Percentiles rank a stretch among this genome's conserved stretches.
Evolutionary conservation across 352 stramenopile species (phyloP).

Genomic region (Phytophthora citricola): DNA sequence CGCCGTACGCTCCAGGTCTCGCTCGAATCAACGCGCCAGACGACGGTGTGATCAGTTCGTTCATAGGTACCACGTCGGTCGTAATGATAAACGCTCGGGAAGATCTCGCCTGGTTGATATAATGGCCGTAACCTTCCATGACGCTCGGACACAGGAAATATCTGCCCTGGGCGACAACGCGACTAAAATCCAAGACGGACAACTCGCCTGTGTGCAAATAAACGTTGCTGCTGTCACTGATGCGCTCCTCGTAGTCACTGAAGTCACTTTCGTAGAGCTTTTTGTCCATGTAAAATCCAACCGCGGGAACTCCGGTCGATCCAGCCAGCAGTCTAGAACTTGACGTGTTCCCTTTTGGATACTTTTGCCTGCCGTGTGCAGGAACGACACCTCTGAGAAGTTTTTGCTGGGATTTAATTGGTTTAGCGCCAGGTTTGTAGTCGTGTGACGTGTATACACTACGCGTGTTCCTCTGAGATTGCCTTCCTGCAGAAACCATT

Average conservation of each 20-base stretch:
- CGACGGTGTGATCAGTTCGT: constrained; percentile 50
- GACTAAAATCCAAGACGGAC: constrained; percentile 34
- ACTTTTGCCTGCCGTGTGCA: constrained; percentile 52
- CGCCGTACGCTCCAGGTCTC: constrained; percentile 18
- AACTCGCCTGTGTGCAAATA: constrained; percentile 22
- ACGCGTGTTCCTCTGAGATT: constrained; percentile 59
- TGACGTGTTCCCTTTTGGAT: constrained; percentile 52
- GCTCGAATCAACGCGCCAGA: constrained; percentile 50
- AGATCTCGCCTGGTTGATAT: constrained; percentile 65
- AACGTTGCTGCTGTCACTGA: constrained; percentile 6
- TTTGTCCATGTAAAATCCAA: constrained; percentile 48
- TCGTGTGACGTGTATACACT: constrained; percentile 68
- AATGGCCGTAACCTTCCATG: constrained; percentile 62
- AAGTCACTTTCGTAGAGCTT: constrained; percentile 32
- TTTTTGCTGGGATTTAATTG: constrained; percentile 30
- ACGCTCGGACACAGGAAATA: constrained; percentile 59
- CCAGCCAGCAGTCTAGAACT: constrained; percentile 55
- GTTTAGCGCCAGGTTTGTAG: constrained; percentile 47
- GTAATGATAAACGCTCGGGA: constrained; percentile 51
- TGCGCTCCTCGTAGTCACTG: constrained; percentile 19
- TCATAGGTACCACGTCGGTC: constrained; percentile 58
- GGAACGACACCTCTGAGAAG: constrained; percentile 45
- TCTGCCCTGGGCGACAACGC: constrained; percentile 39
- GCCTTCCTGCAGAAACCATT: constrained; percentile 65
- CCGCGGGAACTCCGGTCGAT: constrained; percentile 39